phyloP scores from a whole-genome alignment of 306 rosid genomes.

The Vachellia collinsii region DNA sequence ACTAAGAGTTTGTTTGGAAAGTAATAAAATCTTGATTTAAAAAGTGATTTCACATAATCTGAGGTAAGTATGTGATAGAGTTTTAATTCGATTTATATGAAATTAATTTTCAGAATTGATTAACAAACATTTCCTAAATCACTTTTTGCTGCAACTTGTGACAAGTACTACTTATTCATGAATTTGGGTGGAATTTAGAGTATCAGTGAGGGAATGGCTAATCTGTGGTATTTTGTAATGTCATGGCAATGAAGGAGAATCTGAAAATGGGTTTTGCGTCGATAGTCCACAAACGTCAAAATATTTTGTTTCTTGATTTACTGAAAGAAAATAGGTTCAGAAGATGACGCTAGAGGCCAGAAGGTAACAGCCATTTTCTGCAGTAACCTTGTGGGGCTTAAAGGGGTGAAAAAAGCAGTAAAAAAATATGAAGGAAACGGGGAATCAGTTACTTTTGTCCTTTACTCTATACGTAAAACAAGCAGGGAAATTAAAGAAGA shows the following conservation, averaged over 20 bases:
- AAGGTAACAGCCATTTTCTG: conserved; percentile 30
- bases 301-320: neutral
- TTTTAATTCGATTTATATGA: no score
- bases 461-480: conserved; percentile 11
- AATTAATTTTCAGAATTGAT: no score
- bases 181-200: neutral
- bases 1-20: no score
- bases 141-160: neutral
- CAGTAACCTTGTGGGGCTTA: conserved; percentile 34
- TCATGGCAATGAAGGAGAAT: neutral
- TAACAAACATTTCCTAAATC: no score
- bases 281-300: conserved; percentile 6
- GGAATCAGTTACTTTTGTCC: conserved; percentile 31
- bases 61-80: no score
- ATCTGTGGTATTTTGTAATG: neutral
- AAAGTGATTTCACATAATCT: no score
- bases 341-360: neutral
- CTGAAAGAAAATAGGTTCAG: neutral
- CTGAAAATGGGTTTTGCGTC: conserved; percentile 4
- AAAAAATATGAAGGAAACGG: conserved; percentile 18
- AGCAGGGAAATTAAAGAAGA: neutral
- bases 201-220: neutral
- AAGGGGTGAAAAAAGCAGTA: conserved; percentile 3
- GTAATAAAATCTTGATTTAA: no score
- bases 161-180: neutral